These are phyloP conservation scores for Euptelea pleiosperma DNA, from an alignment of 164 flowering plant species.

Conservation along the genomic window DNA sequence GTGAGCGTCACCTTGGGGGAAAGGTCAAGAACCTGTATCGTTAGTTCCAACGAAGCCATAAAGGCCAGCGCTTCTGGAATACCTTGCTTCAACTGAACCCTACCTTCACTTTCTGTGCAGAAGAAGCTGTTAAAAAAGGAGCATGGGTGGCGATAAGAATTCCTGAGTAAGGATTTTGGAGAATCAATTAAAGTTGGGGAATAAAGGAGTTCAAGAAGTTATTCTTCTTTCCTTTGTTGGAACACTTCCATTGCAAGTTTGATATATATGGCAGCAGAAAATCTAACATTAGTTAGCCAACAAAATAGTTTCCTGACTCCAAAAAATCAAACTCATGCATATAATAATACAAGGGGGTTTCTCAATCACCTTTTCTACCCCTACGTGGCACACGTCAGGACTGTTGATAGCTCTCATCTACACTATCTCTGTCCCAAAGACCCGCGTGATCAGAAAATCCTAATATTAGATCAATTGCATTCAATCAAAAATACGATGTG, in stretches of 20 bases:
- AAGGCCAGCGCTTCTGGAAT: constrained; percentile 2
- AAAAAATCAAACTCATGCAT: not conserved
- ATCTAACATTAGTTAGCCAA: not conserved
- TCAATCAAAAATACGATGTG: no score
- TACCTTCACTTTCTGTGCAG: not conserved
- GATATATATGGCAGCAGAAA: not conserved
- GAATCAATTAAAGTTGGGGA: constrained; percentile 15
- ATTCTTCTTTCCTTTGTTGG: not conserved
- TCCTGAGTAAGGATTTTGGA: not conserved
- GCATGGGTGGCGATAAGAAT: constrained; percentile 13
- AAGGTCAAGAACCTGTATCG: constrained; percentile 28
- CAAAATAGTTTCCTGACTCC: not conserved
- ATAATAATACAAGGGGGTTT: no score
- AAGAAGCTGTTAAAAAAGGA: not conserved
- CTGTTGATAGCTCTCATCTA: no score
- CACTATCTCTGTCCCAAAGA: no score
- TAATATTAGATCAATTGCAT: no score
- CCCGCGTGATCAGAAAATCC: no score
- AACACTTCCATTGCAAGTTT: not conserved
- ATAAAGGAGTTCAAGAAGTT: constrained; percentile 8
- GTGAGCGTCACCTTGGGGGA: constrained; percentile 25
- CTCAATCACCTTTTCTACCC: no score
- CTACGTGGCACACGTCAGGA: no score
- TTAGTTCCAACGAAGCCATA: constrained; percentile 20
- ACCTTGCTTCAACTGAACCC: constrained; percentile 1